A percentile compares a stretch with the other conserved stretches of the same genome.
Evolutionary conservation across 1,284 basidiomycete species (phyloP).

Genomic region (Cutaneotrichosporon sp.): DNA sequence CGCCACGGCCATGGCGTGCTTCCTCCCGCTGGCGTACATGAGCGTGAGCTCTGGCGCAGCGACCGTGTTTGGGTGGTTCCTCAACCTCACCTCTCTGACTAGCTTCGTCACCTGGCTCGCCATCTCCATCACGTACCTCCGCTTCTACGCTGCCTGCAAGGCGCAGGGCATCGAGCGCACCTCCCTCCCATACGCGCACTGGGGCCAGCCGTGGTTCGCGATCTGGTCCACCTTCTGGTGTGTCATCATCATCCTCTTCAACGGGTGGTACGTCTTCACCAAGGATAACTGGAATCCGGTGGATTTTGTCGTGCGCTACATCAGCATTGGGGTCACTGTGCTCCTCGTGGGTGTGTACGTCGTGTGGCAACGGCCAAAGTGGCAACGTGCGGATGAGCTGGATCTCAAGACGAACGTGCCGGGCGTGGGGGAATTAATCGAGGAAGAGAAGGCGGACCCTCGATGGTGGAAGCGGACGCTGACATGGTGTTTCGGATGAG

Average conservation of each 20-base stretch:
- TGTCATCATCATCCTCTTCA: constrained; percentile 22
- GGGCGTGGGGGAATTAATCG: constrained; percentile 57
- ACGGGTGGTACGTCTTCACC: constrained; percentile 27
- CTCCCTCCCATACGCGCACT: neutral
- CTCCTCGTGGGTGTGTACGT: constrained; percentile 10
- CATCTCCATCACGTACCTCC: constrained; percentile 26
- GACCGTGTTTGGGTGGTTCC: constrained; percentile 68
- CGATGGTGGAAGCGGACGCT: too few relatives aligned
- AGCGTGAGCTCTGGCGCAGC: constrained; percentile 54
- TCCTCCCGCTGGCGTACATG: constrained; percentile 56
- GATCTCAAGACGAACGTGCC: constrained; percentile 77
- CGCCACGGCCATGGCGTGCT: constrained; percentile 59
- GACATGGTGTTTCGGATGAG: too few relatives aligned
- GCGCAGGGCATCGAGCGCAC: constrained; percentile 26
- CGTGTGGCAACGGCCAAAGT: constrained; percentile 51
- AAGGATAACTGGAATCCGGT: constrained; percentile 34
- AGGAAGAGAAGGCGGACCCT: constrained; percentile 53
- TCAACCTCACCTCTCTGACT: constrained; percentile 20
- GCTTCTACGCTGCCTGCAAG: constrained; percentile 25
- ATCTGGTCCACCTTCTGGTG: constrained; percentile 25
- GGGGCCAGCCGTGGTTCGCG: constrained; percentile 22
- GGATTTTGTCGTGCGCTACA: constrained; percentile 24
- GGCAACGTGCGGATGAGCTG: constrained; percentile 60
- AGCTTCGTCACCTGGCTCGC: constrained; percentile 20
- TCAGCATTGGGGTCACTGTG: constrained; percentile 21